These are phyloP conservation scores for Trametes sanguinea DNA, from an alignment of 768 basidiomycete genomes.

Conservation along the genomic window DNA sequence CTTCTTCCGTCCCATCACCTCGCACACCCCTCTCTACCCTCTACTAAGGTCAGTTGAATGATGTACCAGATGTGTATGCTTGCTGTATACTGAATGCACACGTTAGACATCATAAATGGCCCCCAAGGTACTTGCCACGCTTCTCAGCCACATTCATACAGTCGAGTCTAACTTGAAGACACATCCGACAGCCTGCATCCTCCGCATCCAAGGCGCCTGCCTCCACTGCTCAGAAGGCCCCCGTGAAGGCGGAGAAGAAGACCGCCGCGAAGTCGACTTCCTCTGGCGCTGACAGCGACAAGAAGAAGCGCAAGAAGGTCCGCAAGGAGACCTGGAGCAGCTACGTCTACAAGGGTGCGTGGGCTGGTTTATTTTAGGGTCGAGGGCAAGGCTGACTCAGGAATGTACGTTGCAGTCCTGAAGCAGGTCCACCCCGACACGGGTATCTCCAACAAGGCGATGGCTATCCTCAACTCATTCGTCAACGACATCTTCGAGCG, in stretches of 20 bases:
- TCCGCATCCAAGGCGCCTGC: constrained; percentile 63
- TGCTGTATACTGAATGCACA: constrained; percentile 1
- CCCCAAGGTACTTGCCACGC: constrained; percentile 29
- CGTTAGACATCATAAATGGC: constrained; percentile 27
- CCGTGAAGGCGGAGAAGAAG: constrained; percentile 45
- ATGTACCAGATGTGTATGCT: neutral
- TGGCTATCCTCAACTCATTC: constrained; percentile 83
- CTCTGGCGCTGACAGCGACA: constrained; percentile 58
- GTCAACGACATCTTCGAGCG: constrained; percentile 86
- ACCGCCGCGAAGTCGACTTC: constrained; percentile 58
- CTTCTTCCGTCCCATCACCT: constrained; percentile 25
- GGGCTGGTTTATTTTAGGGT: constrained; percentile 12
- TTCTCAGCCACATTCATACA: neutral
- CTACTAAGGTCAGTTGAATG: constrained; percentile 14
- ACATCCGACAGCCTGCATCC: constrained; percentile 41
- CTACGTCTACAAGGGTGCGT: constrained; percentile 80
- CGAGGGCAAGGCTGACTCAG: neutral
- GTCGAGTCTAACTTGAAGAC: neutral
- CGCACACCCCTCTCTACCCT: constrained; percentile 14
- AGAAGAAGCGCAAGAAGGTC: constrained; percentile 80
- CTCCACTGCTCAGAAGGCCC: constrained; percentile 44
- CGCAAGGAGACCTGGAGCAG: constrained; percentile 84
- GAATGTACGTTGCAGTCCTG: constrained; percentile 50
- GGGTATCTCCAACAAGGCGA: constrained; percentile 89
- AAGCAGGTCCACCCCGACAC: constrained; percentile 94